Percentiles rank a stretch among this genome's conserved stretches.
Conservation (phyloP, 2,329 filamentous ascomycete genomes). For the Curvularia lunata region DNA sequence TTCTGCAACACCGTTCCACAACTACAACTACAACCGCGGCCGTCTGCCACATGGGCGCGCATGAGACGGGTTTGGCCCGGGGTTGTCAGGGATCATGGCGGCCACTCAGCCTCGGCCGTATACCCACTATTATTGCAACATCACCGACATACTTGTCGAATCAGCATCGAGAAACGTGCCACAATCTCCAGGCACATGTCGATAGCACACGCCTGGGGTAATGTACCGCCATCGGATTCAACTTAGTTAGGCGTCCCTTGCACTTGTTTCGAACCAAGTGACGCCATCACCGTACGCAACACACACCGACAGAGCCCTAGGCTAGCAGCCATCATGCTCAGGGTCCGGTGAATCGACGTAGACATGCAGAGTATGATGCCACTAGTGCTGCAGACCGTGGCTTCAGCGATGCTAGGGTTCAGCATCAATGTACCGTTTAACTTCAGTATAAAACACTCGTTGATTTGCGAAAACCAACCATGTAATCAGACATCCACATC, state of each 20-base stretch:
- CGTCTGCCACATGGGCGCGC: constrained; percentile 31
- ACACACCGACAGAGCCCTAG: constrained; percentile 19
- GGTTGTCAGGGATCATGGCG: constrained; percentile 19
- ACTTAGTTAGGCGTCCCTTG: constrained; percentile 8
- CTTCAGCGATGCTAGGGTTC: constrained; percentile 3
- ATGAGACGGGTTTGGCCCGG: constrained; percentile 24
- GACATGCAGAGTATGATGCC: constrained; percentile 16
- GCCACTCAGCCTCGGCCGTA: constrained; percentile 16
- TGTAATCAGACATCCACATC: constrained; percentile 32
- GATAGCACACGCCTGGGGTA: constrained; percentile 11
- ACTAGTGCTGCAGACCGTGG: constrained; percentile 14
- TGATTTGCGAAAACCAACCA: constrained; percentile 23
- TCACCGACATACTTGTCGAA: constrained; percentile 23
- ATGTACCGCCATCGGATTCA: constrained; percentile 14
- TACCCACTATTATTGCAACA: constrained; percentile 36
- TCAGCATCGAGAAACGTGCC: constrained; percentile 30
- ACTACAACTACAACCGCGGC: constrained; percentile 35
- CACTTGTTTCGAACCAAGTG: constrained; percentile 21
- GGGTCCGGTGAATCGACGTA: constrained; percentile 25
- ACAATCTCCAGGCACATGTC: constrained; percentile 28
- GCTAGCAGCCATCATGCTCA: constrained; percentile 26
- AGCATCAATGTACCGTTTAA: constrained; percentile 7
- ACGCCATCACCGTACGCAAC: constrained; percentile 28
- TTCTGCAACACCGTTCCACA: constrained; percentile 32
- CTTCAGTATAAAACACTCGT: constrained; percentile 30